phyloP scores from a whole-genome alignment of 768 basidiomycete species.

The Hydnomerulius pinastri region DNA sequence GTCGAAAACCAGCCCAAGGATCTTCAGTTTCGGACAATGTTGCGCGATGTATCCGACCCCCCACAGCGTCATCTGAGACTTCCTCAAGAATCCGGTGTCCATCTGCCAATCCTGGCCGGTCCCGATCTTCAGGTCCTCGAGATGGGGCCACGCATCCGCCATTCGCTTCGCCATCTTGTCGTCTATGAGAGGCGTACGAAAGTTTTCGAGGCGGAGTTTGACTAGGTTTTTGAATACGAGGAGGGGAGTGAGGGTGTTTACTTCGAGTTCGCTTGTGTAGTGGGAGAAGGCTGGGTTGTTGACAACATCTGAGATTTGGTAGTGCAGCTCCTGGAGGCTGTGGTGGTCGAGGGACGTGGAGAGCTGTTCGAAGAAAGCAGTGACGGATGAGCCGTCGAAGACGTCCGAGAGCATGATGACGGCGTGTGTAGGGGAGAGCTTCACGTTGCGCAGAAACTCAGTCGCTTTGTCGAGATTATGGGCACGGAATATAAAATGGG shows the following conservation, averaged over 20 bases:
- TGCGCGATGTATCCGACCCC: background rate
- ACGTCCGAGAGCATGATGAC: background rate
- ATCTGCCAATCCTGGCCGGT: conserved; percentile 3
- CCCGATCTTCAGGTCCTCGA: conserved; percentile 4
- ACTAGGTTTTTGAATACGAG: conserved; percentile 6
- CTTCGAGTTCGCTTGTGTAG: background rate
- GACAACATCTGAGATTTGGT: background rate
- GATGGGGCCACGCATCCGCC: conserved; percentile 1
- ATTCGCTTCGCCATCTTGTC: background rate
- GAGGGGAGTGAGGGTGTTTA: background rate
- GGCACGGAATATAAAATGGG: background rate
- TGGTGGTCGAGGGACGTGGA: background rate
- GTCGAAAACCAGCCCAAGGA: conserved; percentile 7
- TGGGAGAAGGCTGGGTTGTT: background rate
- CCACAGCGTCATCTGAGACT: background rate
- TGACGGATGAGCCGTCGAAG: background rate
- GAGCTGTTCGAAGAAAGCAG: background rate
- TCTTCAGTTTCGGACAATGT: background rate
- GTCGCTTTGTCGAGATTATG: background rate
- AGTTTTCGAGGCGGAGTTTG: background rate
- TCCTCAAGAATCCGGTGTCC: background rate
- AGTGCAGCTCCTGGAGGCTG: background rate
- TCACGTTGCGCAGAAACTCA: background rate
- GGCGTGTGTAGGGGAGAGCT: background rate
- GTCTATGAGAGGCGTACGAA: background rate